phyloP scores from a whole-genome alignment of 2,329 filamentous ascomycete genomes.

The Sclerotinia borealis region DNA sequence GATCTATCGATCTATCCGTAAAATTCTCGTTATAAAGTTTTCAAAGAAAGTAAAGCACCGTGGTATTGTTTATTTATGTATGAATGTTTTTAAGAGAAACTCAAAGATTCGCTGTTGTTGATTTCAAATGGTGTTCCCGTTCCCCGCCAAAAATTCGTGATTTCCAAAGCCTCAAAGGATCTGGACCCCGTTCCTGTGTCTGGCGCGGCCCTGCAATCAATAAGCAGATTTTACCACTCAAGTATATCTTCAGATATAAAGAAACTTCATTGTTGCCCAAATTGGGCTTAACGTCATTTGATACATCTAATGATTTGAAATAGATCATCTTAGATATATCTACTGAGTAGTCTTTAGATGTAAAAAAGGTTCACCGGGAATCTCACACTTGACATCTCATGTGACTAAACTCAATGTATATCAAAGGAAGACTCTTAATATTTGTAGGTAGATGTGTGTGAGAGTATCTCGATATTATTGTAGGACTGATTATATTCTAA shows the following conservation, averaged over 20 bases:
- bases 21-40: background rate
- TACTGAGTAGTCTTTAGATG: no score
- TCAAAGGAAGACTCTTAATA: no score
- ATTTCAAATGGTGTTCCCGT: slow-evolving; percentile 22
- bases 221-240: background rate
- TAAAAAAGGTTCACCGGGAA: no score
- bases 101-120: slow-evolving; percentile 15
- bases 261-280: no score
- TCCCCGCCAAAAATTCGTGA: slow-evolving; percentile 19
- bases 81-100: background rate
- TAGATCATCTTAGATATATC: no score
- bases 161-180: slow-evolving; percentile 19
- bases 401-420: no score
- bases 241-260: no score
- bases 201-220: background rate
- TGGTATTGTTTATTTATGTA: background rate
- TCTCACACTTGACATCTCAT: no score
- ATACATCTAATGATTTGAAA: no score
- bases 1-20: background rate
- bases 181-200: slow-evolving; percentile 12
- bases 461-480: background rate
- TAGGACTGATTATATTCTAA: background rate
- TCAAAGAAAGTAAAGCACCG: slow-evolving; percentile 2
- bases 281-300: no score
- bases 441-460: background rate